A percentile compares a stretch with the other conserved stretches of the same genome.
These are phyloP conservation scores for Aspergillus ochraceoroseus DNA, from an alignment of 2,329 filamentous ascomycete genomes.

Conservation along the genomic window DNA sequence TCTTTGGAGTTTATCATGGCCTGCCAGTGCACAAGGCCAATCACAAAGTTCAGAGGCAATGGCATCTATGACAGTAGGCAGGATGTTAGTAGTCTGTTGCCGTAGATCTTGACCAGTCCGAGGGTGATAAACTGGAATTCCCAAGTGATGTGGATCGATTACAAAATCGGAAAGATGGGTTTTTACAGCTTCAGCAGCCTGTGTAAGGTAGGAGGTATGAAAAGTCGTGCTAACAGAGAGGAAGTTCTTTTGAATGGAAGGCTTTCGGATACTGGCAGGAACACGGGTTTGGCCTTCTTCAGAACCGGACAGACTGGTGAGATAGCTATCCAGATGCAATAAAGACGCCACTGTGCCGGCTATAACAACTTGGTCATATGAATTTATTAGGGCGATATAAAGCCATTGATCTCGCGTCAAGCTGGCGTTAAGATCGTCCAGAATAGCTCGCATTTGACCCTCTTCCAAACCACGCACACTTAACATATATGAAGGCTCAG, in stretches of 20 bases:
- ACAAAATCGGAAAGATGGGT: slow-evolving; percentile 13
- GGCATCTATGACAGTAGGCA: slow-evolving; percentile 16
- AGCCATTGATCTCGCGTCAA: slow-evolving; percentile 2
- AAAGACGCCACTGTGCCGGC: slow-evolving; percentile 18
- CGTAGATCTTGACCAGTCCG: slow-evolving; percentile 29
- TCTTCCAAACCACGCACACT: slow-evolving; percentile 14
- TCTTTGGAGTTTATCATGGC: not conserved
- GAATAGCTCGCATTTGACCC: not conserved
- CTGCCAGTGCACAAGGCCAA: slow-evolving; percentile 17
- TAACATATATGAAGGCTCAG: slow-evolving; percentile 17
- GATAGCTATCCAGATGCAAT: slow-evolving; percentile 11
- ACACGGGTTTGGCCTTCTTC: slow-evolving; percentile 20
- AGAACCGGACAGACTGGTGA: slow-evolving; percentile 3
- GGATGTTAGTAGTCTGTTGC: slow-evolving; percentile 4
- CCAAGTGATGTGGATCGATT: slow-evolving; percentile 15
- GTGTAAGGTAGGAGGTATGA: slow-evolving; percentile 36
- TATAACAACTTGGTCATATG: slow-evolving; percentile 18
- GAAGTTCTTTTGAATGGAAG: slow-evolving; percentile 28
- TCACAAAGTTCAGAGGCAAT: slow-evolving; percentile 18
- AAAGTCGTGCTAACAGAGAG: slow-evolving; percentile 43
- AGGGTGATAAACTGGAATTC: slow-evolving; percentile 34
- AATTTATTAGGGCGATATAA: slow-evolving; percentile 15
- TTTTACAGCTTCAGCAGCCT: slow-evolving; percentile 21
- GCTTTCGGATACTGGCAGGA: slow-evolving; percentile 32
- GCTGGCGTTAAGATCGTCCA: slow-evolving; percentile 10